phyloP scores from a whole-genome alignment of 2,329 filamentous ascomycete genomes.

The Fusarium nanum region DNA sequence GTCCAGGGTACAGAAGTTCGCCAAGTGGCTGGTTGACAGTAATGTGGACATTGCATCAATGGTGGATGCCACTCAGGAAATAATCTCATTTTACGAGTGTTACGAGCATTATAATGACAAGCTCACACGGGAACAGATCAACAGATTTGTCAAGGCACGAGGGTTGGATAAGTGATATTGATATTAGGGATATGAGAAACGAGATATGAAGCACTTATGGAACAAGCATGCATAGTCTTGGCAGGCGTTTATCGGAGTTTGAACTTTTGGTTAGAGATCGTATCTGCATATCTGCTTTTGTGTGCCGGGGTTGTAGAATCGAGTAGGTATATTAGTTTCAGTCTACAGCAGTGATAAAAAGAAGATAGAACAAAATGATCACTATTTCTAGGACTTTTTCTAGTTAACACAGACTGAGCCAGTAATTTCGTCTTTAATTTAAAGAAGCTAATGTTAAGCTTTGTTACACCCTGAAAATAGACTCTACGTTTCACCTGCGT shows the following conservation, averaged over 20 bases:
- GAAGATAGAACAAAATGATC: neutral
- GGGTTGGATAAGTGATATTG: constrained; percentile 63
- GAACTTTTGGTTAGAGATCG: constrained; percentile 2
- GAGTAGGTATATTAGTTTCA: neutral
- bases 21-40: constrained; percentile 87
- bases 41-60: constrained; percentile 85
- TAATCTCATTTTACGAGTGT: constrained; percentile 87
- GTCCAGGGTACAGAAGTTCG: constrained; percentile 72
- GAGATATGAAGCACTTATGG: constrained; percentile 40
- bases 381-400: no score
- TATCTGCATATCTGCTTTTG: neutral
- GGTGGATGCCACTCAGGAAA: constrained; percentile 90
- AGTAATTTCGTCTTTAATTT: neutral
- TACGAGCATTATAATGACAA: constrained; percentile 72
- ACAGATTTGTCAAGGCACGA: constrained; percentile 68
- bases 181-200: constrained; percentile 30
- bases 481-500: neutral
- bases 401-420: neutral
- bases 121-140: constrained; percentile 67
- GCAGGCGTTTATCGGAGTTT: constrained; percentile 31
- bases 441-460: neutral
- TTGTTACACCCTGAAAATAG: neutral
- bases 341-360: neutral
- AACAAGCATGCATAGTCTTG: constrained; percentile 1
- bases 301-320: neutral